These are phyloP conservation scores for Pythium apleroticum DNA, from an alignment of 352 stramenopile species.

Conservation along the genomic window DNA sequence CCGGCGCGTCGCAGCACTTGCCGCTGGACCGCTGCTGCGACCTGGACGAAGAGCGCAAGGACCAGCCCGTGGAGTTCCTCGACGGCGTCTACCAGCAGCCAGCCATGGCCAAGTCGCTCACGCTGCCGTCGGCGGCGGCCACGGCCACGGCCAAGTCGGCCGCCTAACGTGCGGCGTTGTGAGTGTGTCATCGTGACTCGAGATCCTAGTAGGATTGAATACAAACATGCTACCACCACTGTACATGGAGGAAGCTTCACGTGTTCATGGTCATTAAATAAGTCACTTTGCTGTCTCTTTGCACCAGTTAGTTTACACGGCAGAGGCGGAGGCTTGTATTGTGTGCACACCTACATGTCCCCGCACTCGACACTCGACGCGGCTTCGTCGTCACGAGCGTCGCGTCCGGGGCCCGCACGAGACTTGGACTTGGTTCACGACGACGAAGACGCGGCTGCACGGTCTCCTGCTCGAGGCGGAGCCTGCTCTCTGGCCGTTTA, in stretches of 20 bases:
- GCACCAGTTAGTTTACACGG: conserved; percentile 7
- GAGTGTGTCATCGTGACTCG: background rate
- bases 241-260: background rate
- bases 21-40: conserved; percentile 66
- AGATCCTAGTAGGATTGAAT: no score
- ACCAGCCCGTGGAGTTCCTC: conserved; percentile 58
- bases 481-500: conserved; percentile 32
- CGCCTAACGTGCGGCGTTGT: background rate
- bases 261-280: conserved; percentile 18
- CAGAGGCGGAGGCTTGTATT: background rate
- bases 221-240: background rate
- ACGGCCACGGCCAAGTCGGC: conserved; percentile 9
- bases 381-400: background rate
- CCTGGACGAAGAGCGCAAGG: conserved; percentile 54
- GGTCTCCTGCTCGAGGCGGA: background rate
- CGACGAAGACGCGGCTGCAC: background rate
- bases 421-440: conserved; percentile 4
- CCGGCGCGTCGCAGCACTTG: conserved; percentile 48
- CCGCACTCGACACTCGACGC: background rate
- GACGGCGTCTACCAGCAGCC: conserved; percentile 71
- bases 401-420: conserved; percentile 1
- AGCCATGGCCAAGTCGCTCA: conserved; percentile 45
- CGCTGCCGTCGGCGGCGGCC: conserved; percentile 11
- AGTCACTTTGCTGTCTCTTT: conserved; percentile 6
- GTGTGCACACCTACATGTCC: background rate